Evolutionary conservation across 208 protist genomes (phyloP).

Genomic region (Herpetomonas samuelpessoai): DNA sequence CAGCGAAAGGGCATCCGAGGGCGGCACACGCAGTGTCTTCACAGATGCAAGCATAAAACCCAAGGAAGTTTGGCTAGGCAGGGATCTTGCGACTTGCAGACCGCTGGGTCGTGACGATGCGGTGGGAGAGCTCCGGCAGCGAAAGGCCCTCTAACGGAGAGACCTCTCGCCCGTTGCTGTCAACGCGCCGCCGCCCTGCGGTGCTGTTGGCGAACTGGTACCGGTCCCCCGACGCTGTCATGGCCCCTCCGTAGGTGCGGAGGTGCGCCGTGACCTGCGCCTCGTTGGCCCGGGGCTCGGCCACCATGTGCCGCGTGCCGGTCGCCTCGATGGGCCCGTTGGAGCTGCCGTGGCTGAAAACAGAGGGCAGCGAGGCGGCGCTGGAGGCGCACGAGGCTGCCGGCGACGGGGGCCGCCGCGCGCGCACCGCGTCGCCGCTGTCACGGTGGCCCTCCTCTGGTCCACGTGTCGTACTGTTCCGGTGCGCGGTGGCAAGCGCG

Average conservation of each 20-base stretch:
- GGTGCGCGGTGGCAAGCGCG: too few relatives aligned
- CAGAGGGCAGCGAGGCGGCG: conserved; percentile 29
- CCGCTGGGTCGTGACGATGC: conserved; percentile 53
- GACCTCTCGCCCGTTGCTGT: background rate
- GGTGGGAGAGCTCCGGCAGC: conserved; percentile 47
- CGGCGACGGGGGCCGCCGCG: too few relatives aligned
- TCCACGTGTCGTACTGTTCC: too few relatives aligned
- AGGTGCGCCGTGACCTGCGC: conserved; percentile 52
- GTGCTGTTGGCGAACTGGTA: background rate
- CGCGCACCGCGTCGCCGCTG: background rate
- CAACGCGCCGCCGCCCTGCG: too few relatives aligned
- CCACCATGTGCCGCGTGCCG: conserved; percentile 59
- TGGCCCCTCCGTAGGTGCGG: conserved; percentile 26
- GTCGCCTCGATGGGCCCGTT: conserved; percentile 65
- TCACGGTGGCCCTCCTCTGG: too few relatives aligned
- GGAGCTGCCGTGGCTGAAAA: conserved; percentile 80
- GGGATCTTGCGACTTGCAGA: too few relatives aligned
- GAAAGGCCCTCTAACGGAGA: conserved; percentile 24
- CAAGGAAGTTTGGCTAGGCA: too few relatives aligned
- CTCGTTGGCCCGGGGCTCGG: conserved; percentile 33
- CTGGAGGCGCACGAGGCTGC: too few relatives aligned
- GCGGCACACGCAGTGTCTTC: too few relatives aligned
- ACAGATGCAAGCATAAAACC: too few relatives aligned
- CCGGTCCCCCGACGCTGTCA: conserved; percentile 22
- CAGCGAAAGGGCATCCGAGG: too few relatives aligned